Conservation (phyloP, 2,329 filamentous ascomycete genomes). For the Knufia petricola region DNA sequence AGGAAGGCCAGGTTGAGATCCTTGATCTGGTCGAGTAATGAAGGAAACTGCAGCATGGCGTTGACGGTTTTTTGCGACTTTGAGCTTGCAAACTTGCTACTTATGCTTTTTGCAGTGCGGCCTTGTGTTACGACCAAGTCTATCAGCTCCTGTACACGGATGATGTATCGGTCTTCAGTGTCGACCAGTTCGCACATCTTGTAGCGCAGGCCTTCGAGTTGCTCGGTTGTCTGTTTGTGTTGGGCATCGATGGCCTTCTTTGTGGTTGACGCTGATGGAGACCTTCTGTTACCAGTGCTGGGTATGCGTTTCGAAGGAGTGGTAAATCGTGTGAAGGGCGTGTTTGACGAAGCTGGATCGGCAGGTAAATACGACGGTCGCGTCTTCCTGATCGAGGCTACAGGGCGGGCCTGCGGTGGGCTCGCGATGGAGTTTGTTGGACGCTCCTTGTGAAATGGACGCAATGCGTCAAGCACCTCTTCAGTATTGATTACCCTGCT, state of each 20-base stretch:
- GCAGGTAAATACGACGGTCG: conserved; percentile 20
- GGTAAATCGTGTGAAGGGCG: conserved; percentile 10
- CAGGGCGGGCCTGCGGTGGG: conserved; percentile 12
- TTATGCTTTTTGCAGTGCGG: conserved; percentile 56
- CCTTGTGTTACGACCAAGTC: conserved; percentile 73
- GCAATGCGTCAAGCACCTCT: conserved; percentile 63
- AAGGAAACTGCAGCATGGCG: conserved; percentile 52
- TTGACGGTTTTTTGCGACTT: conserved; percentile 21
- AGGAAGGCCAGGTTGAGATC: conserved; percentile 74
- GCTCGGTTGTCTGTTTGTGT: conserved; percentile 75
- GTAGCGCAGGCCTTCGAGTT: conserved; percentile 75
- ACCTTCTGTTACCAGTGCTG: conserved; percentile 13
- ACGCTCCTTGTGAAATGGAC: conserved; percentile 22
- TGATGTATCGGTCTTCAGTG: conserved; percentile 88
- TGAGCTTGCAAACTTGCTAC: conserved; percentile 47
- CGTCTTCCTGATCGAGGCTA: conserved; percentile 22
- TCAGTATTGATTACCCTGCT: conserved; percentile 65
- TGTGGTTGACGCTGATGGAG: conserved; percentile 17
- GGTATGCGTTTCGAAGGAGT: conserved; percentile 19
- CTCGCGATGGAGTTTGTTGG: conserved; percentile 15
- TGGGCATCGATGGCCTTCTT: conserved; percentile 70
- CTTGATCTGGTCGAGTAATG: conserved; percentile 68
- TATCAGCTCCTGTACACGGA: conserved; percentile 75
- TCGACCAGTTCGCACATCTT: conserved; percentile 86
- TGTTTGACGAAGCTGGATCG: conserved; percentile 11